Conservation (phyloP, 192 early-diverging fungal species). For the Chytriomyces hyalinus region DNA sequence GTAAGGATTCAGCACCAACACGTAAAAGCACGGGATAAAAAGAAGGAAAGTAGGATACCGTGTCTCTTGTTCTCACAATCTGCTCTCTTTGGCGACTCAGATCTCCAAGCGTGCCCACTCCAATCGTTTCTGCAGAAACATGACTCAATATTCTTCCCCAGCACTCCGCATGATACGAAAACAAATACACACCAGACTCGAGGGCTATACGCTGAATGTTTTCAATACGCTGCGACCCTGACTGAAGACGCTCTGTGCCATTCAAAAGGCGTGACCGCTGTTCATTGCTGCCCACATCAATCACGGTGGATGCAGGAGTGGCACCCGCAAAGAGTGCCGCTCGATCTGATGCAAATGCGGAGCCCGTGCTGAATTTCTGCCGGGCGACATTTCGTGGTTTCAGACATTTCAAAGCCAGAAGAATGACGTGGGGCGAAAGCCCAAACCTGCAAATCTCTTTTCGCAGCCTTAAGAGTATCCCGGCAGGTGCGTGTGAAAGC, state of each 20-base stretch:
- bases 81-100: conserved; percentile 88
- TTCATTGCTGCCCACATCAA: conserved; percentile 61
- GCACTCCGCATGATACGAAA: background rate
- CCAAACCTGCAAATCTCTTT: conserved; percentile 27
- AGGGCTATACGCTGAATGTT: conserved; percentile 87
- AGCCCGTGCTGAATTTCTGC: background rate
- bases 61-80: conserved; percentile 82
- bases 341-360: conserved; percentile 14
- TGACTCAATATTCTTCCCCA: background rate
- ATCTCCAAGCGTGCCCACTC: conserved; percentile 80
- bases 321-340: conserved; percentile 48
- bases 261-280: conserved; percentile 76
- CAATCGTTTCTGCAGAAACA: conserved; percentile 69
- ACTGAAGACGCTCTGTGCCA: conserved; percentile 83
- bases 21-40: background rate
- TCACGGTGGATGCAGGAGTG: conserved; percentile 20
- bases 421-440: background rate
- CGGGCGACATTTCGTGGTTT: conserved; percentile 19
- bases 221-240: conserved; percentile 78
- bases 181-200: conserved; percentile 69
- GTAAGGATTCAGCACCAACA: background rate
- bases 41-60: conserved; percentile 54
- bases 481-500: conserved; percentile 14
- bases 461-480: conserved; percentile 3
- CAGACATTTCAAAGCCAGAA: no score